Base-by-base conservation (phyloP, 2,329 filamentous ascomycete species). In the Scleromitrula shiraiana region DNA sequence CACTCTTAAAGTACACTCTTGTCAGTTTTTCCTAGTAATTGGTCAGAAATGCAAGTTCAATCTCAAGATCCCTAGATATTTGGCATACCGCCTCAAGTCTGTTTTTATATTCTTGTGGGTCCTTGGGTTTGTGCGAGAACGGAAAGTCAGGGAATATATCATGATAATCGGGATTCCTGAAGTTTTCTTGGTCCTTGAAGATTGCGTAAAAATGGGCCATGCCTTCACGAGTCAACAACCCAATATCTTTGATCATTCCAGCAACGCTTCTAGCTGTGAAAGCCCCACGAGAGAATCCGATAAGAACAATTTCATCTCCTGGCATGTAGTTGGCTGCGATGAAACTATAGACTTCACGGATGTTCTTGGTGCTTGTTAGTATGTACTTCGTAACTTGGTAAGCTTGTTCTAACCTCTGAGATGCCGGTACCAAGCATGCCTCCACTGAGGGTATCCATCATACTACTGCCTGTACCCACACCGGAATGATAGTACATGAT, bases 401-500 rank as follows among this genome's bases (percentile, higher is more conserved):
- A 41, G 6, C 24, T 27, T 12, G n/a, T 12, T 23, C 52, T 33
- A 30, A 61, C 60, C 43, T 62, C 61, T 30, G 59, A 59, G 35
- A 80, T 70, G 1, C 77, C 76, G 14, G 69, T 62, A 2, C 77
- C 76, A 56, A 79, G 77, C 2, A 74, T 72, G 36, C 77, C 77
- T 5, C 76, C 76, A 0, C 71, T 70, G 14, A 80, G 52, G 37
- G 67, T 67, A 49, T 77, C 74, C n/a, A 77, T 46, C 24, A 68
- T 53, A 37, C 69, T 70, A 53, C 70, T 70, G 1, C 71, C 72
- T 3, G 75, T 77, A 14, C 78, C 78, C 23, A 82, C 76, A 17
- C 78, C 78, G 7, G 76, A 75, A 58, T 80, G 75, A 58, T 82
- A 82, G 56, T 73, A 75, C 49, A 81, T 73, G 53, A 82, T 72